Evolutionary conservation across 176 grass and related monocot genomes (phyloP), one percentile per base, ranked within the genome.

Genomic region (Neostapfia colusana): DNA sequence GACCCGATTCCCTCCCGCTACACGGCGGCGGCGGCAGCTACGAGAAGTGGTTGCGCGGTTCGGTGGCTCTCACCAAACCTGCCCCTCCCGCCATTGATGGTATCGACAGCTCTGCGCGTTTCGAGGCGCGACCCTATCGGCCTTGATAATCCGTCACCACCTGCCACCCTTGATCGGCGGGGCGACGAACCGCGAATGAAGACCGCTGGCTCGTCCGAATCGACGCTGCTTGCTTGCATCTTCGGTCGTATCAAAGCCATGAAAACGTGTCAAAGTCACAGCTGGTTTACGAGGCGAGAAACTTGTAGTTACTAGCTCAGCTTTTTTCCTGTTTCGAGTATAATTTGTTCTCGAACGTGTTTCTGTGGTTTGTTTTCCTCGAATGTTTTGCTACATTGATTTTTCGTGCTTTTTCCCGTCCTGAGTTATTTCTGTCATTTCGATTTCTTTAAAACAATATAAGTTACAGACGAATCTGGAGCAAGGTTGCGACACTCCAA

Each of bases 401-500:
- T 35, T 35, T 34, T n/a, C n/a, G 15, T 11, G 7, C 9, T 8
- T 15, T 35, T 56, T n/a, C n/a, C 10, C 43, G 21, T 13, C 48
- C 5, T 14, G 13, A 2, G 2, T 23, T 46, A 13, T 45, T 6
- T 20, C 16, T 8, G 2, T 2, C 7, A 7, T 46, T 63, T 62
- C 45, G 10, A 5, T 18, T 10, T n/a, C 6, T 27, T 44, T 8
- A 4, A 8, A 63, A 23, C 74, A 65, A 11, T 65, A 41, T 49
- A 50, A 48, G 17, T 55, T 76, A n/a, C 21, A 18, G 62, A 69
- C 69, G 75, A 63, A 63, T 43, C 60, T 68, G 50, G 54, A 63
- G 80, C 65, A 63, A 68, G 43, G 74, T 8, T 31, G 31, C 42
- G 66, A 10, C 44, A 70, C 23, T 51, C 25, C 59, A 23, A 18